Base-by-base conservation (phyloP, 2,329 filamentous ascomycete genomes). In the Fusarium miscanthi region DNA sequence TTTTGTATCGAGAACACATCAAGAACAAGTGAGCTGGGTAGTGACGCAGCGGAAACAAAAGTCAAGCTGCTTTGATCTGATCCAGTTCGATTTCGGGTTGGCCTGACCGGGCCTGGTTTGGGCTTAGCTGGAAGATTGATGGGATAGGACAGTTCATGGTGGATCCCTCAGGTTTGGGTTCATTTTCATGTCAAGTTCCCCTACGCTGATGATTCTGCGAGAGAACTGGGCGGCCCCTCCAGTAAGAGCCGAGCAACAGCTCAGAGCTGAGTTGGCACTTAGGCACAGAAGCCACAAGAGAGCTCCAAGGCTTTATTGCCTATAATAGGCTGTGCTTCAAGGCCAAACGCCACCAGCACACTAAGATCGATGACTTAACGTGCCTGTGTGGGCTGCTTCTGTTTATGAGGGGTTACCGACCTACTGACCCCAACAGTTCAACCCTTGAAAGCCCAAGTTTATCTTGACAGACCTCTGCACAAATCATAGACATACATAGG, bases 21-120 rank as follows among this genome's bases (percentile, higher is more conserved):
- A 59, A 66, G 68, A 52, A 63, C 54, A 52, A 58, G 59, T 64
- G 49, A 54, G 53, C 65, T 67, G 58, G 62, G 68, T 69, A 63
- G 72, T 75, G 74, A 76, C 74, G 70, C 74, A 75, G 60, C 64
- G 72, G 63, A 75, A 67, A 60, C 63, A 42, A 74, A 70, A 54
- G 65, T 59, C 66, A 65, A 71, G 71, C 51, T 73, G 65, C 72
- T 65, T 70, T 74, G 61, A 66, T 67, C 62, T 74, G 74, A 49
- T 68, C 70, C 66, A 73, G 63, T 67, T 74, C 73, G 68, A 52
- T 64, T 68, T 71, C 60, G 70, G 66, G 38, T 42, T 71, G 70
- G 70, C 43, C 58, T 72, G 65, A 41, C 48, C 31, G n/a, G 53
- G 43, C 42, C 49, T 65, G 67, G 56, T n/a, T 33, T 71, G 66